A percentile compares a stretch with the other conserved stretches of the same genome.
These are phyloP conservation scores for Sequoia sempervirens DNA, from an alignment of 75 land plant genomes.

Conservation along the genomic window DNA sequence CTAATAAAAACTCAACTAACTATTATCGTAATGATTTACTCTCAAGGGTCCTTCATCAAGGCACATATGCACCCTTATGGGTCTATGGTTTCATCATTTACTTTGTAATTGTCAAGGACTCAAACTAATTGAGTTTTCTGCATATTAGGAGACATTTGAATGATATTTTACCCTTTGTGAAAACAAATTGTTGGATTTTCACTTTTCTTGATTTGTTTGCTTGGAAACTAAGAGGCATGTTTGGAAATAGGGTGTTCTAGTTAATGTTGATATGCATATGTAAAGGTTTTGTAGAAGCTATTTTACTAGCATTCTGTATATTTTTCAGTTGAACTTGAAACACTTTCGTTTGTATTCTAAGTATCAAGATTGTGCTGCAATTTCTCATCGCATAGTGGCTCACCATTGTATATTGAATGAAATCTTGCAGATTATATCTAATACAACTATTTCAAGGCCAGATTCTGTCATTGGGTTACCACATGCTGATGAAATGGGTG, in stretches of 20 bases:
- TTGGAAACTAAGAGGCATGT: background rate
- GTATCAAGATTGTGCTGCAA: background rate
- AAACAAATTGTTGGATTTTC: background rate
- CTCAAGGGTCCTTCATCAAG: background rate
- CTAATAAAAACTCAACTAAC: background rate
- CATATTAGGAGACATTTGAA: background rate
- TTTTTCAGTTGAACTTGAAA: background rate
- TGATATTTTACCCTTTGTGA: background rate
- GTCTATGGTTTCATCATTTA: background rate
- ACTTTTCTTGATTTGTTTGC: background rate
- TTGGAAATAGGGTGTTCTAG: background rate
- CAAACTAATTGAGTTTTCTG: background rate
- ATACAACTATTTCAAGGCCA: constrained; percentile 93
- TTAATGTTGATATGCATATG: background rate
- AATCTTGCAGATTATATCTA: constrained; percentile 75
- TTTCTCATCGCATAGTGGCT: background rate
- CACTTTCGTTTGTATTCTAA: background rate
- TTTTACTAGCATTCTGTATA: background rate
- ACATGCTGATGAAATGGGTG: constrained; percentile 78
- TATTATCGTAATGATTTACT: background rate
- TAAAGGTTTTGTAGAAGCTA: background rate
- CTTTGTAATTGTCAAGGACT: background rate
- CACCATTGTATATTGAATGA: background rate
- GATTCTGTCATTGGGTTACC: constrained; percentile 60
- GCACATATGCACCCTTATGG: background rate